These are phyloP conservation scores for Picocystis salinarum DNA, from an alignment of 139 green algal species.

Conservation along the genomic window DNA sequence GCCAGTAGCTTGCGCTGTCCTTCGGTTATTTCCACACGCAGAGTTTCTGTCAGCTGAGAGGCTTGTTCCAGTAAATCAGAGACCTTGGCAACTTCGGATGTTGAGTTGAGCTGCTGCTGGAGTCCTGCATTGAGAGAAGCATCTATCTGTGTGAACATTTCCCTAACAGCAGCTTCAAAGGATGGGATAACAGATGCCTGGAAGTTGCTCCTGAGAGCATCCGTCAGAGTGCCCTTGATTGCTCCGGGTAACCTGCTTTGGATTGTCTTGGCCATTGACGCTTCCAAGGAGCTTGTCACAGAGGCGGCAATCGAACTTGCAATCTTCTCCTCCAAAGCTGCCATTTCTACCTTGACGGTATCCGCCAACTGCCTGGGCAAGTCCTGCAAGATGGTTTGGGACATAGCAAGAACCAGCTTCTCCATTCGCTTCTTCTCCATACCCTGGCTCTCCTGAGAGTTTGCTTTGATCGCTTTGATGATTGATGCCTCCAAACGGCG, in stretches of 20 bases:
- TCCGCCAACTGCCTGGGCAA: conserved; percentile 17
- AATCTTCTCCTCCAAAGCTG: conserved; percentile 12
- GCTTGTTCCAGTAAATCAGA: too few species aligned
- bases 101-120: conserved; percentile 29
- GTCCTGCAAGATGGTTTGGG: conserved; percentile 25
- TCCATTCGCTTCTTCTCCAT: too few species aligned
- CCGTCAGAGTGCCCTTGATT: conserved; percentile 21
- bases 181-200: conserved; percentile 33
- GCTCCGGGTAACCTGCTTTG: conserved; percentile 4
- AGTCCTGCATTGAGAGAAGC: conserved; percentile 35
- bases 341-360: not conserved
- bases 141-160: conserved; percentile 49
- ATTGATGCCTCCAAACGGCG: too few species aligned
- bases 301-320: conserved; percentile 18
- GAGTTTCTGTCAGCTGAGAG: too few species aligned
- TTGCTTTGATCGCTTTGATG: too few species aligned
- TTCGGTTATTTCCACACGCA: too few species aligned
- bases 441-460: too few species aligned
- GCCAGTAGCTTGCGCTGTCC: conserved; percentile 23
- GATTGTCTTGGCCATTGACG: conserved; percentile 17
- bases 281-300: conserved; percentile 15
- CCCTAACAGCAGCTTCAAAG: conserved; percentile 40
- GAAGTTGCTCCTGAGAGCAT: conserved; percentile 29
- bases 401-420: too few species aligned
- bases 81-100: too few species aligned